phyloP scores from a whole-genome alignment of 1,284 basidiomycete genomes.

The Coniferiporia weirii region DNA sequence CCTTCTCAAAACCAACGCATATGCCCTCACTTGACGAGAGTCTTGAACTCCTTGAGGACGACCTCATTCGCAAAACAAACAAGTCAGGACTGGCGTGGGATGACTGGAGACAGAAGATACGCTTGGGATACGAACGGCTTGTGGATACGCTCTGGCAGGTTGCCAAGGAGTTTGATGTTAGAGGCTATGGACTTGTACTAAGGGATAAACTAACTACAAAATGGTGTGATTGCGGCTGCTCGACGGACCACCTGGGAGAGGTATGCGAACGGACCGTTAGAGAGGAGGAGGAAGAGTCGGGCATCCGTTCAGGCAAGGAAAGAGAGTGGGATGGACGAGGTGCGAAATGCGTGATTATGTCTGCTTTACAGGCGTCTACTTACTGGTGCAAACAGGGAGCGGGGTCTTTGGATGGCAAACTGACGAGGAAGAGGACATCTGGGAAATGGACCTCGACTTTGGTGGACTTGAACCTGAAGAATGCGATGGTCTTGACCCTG shows the following conservation, averaged over 20 bases:
- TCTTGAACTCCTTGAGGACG: constrained; percentile 53
- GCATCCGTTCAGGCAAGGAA: constrained; percentile 53
- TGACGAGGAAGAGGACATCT: constrained; percentile 65
- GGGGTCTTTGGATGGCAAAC: constrained; percentile 65
- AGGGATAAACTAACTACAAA: constrained; percentile 63
- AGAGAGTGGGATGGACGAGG: constrained; percentile 68
- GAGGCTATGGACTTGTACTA: constrained; percentile 61
- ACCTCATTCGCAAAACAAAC: constrained; percentile 47
- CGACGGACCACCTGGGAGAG: constrained; percentile 66
- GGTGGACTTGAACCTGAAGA: constrained; percentile 47
- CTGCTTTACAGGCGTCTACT: not conserved
- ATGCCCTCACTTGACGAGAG: constrained; percentile 52
- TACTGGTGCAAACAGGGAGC: constrained; percentile 32
- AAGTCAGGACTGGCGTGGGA: constrained; percentile 40
- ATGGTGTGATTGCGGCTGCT: constrained; percentile 74
- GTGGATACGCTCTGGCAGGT: constrained; percentile 60
- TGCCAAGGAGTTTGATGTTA: constrained; percentile 61
- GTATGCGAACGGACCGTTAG: constrained; percentile 65
- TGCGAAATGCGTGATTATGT: constrained; percentile 16
- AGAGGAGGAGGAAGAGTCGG: constrained; percentile 56
- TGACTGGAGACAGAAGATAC: constrained; percentile 53
- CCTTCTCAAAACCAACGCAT: constrained; percentile 59
- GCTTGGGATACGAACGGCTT: constrained; percentile 55
- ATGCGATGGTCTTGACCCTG: constrained; percentile 37
- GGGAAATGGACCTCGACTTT: constrained; percentile 64